Conservation (phyloP, 148 eudicot species). For the Nepenthes gracilis region DNA sequence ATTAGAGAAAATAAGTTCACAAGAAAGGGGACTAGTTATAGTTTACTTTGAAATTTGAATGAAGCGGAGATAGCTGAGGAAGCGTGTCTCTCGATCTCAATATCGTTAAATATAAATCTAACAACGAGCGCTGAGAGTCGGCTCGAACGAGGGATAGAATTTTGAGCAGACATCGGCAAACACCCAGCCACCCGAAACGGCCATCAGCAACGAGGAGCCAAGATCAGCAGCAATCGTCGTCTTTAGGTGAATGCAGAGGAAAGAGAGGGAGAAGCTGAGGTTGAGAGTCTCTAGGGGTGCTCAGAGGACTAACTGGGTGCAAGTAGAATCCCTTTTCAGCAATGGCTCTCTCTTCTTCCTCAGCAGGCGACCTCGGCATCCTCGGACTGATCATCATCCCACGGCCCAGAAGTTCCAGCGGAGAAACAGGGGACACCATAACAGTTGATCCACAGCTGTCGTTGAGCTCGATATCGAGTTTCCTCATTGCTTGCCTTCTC, state of each 20-base stretch:
- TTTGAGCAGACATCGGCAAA: too few species aligned
- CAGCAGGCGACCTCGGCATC: not conserved
- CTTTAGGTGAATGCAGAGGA: slow-evolving; percentile 27
- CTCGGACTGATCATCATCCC: slow-evolving; percentile 18
- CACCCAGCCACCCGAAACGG: too few species aligned
- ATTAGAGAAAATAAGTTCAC: too few species aligned
- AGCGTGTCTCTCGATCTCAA: too few species aligned
- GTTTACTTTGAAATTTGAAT: too few species aligned
- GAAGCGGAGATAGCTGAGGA: too few species aligned
- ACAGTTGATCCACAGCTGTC: not conserved
- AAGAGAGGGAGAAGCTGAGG: slow-evolving; percentile 39
- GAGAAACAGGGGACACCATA: slow-evolving; percentile 36
- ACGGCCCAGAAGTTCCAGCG: slow-evolving; percentile 21
- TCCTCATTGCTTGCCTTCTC: slow-evolving; percentile 25
- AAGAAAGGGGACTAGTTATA: too few species aligned
- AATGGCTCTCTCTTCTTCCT: slow-evolving; percentile 35
- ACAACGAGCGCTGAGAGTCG: too few species aligned
- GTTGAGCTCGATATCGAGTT: slow-evolving; percentile 29
- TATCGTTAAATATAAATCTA: too few species aligned
- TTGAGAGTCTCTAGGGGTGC: slow-evolving; percentile 25
- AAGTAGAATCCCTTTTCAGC: slow-evolving; percentile 45
- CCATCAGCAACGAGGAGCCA: not conserved
- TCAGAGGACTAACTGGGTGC: slow-evolving; percentile 10
- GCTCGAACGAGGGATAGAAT: too few species aligned
- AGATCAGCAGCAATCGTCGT: not conserved